A percentile compares a stretch with the other conserved stretches of the same genome.
Evolutionary conservation across 371 early-diverging fungal genomes (phyloP).

Genomic region (Lichtheimia corymbifera): DNA sequence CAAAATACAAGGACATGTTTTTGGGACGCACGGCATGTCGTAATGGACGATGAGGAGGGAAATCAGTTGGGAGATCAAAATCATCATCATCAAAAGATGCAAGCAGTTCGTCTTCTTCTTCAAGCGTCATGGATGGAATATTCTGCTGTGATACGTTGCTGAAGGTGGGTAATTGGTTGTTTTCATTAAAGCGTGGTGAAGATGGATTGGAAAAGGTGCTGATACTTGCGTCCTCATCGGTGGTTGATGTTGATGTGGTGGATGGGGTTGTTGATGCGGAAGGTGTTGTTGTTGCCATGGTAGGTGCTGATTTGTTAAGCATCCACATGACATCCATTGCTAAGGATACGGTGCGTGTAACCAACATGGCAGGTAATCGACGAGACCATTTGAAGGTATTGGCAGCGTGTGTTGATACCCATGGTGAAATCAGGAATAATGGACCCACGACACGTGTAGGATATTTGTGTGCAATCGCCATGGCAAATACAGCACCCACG

Average conservation of each 20-base stretch:
- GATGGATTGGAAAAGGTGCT: slow-evolving; percentile 10
- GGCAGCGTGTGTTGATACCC: slow-evolving; percentile 53
- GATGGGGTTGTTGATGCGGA: background rate
- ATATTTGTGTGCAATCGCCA: slow-evolving; percentile 40
- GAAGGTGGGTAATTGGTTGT: slow-evolving; percentile 7
- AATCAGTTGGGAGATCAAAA: slow-evolving; percentile 44
- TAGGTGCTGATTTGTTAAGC: slow-evolving; percentile 27
- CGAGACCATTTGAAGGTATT: slow-evolving; percentile 58
- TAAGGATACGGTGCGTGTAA: slow-evolving; percentile 42
- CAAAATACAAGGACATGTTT: slow-evolving; percentile 48
- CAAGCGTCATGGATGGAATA: background rate
- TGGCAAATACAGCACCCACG: slow-evolving; percentile 49
- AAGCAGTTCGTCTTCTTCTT: slow-evolving; percentile 18
- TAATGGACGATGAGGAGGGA: slow-evolving; percentile 49
- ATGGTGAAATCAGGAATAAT: slow-evolving; percentile 47
- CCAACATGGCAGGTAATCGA: slow-evolving; percentile 40
- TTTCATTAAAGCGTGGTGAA: slow-evolving; percentile 11
- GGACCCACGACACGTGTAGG: slow-evolving; percentile 41
- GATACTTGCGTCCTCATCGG: slow-evolving; percentile 3
- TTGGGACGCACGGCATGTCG: slow-evolving; percentile 49
- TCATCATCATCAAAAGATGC: slow-evolving; percentile 39
- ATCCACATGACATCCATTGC: slow-evolving; percentile 55
- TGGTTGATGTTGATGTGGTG: background rate
- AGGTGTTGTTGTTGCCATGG: slow-evolving; percentile 4
- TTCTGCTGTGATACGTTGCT: background rate